Evolutionary conservation across 2,329 filamentous ascomycete genomes (phyloP).

Genomic region (Cladobotryum protrusum): DNA sequence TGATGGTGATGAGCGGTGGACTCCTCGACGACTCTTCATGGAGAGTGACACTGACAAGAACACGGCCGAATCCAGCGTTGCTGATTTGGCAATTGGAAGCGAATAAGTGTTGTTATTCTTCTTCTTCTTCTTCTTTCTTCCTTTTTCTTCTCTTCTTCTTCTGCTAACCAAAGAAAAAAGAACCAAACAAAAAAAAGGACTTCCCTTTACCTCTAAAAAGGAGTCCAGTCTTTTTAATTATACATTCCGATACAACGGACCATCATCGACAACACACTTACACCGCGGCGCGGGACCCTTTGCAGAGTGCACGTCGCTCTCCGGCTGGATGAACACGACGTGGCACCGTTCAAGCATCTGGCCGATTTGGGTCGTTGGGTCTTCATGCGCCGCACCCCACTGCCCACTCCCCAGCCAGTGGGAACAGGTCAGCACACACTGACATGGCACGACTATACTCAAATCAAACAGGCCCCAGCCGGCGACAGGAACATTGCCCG

Average conservation of each 20-base stretch:
- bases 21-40: too few species aligned
- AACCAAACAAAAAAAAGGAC: too few species aligned
- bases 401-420: constrained; percentile 1
- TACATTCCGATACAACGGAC: too few species aligned
- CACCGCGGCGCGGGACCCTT: too few species aligned
- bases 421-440: constrained; percentile 2
- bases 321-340: neutral
- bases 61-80: neutral
- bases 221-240: too few species aligned
- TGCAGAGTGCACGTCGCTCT: too few species aligned
- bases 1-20: too few species aligned
- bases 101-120: too few species aligned
- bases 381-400: constrained; percentile 6
- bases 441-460: neutral
- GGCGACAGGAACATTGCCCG: neutral
- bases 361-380: constrained; percentile 9
- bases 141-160: neutral
- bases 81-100: neutral
- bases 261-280: too few species aligned
- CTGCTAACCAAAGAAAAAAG: too few species aligned
- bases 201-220: constrained; percentile 2
- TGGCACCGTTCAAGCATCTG: constrained; percentile 11
- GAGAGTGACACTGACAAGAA: too few species aligned
- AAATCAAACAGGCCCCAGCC: neutral
- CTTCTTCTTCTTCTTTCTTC: too few species aligned